Percentiles rank a stretch among this genome's conserved stretches.
Evolutionary conservation across 2,329 filamentous ascomycete genomes (phyloP).

Genomic region (Fulvia fulva): DNA sequence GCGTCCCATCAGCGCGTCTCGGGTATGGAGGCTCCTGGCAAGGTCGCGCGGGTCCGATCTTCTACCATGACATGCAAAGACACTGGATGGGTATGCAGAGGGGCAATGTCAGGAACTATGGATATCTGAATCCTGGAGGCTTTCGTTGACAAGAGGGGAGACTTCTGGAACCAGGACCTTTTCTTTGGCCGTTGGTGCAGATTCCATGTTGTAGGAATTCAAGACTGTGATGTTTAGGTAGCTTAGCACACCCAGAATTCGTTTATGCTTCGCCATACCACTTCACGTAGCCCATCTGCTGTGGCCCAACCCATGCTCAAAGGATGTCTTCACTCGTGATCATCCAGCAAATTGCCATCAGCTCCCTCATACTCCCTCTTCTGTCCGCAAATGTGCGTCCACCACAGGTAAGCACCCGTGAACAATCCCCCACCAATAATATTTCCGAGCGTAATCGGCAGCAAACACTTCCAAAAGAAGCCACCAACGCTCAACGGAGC

Average conservation of each 20-base stretch:
- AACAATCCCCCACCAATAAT: conserved; percentile 24
- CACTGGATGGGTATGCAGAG: not conserved
- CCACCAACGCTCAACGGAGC: conserved; percentile 20
- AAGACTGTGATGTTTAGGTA: no score
- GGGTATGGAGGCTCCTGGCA: not conserved
- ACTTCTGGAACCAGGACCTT: no score
- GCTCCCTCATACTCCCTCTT: not conserved
- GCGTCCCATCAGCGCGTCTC: not conserved
- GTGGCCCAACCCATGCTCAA: not conserved
- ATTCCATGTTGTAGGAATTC: no score
- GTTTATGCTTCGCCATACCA: no score
- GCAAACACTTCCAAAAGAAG: conserved; percentile 28
- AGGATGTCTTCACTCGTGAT: not conserved
- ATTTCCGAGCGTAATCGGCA: conserved; percentile 29
- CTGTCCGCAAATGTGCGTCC: conserved; percentile 7
- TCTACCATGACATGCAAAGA: not conserved
- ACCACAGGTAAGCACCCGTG: conserved; percentile 24
- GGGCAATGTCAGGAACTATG: no score
- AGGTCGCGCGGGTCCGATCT: not conserved
- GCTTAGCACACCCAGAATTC: no score
- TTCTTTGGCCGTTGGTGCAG: no score
- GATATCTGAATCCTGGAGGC: no score
- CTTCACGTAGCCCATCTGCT: no score
- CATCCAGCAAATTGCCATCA: conserved; percentile 3
- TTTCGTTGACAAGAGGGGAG: no score